phyloP scores from a whole-genome alignment of 1,139 yeast genomes.

The Sugiyamaella paludigena region DNA sequence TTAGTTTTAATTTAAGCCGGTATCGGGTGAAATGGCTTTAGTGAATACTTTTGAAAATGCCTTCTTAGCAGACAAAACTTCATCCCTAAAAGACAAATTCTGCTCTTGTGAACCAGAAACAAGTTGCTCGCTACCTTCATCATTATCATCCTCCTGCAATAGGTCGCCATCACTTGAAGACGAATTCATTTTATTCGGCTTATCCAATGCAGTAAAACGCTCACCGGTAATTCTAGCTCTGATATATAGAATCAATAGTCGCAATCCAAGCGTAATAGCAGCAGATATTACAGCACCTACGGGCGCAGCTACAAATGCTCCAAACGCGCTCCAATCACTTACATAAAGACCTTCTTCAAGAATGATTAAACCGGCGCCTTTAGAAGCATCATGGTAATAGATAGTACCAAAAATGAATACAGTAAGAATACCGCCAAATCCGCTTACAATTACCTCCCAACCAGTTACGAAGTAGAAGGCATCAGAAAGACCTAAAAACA shows the following conservation, averaged over 20 bases:
- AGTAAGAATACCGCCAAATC: constrained; percentile 73
- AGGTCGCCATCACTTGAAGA: too few species aligned
- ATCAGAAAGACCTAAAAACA: constrained; percentile 74
- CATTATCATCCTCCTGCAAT: not conserved
- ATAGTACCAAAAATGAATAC: constrained; percentile 83
- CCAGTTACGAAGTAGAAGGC: constrained; percentile 66
- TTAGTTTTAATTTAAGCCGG: not conserved
- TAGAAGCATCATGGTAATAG: constrained; percentile 65
- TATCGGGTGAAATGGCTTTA: not conserved
- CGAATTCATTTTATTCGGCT: constrained; percentile 33
- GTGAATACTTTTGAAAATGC: constrained; percentile 6
- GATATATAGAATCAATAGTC: constrained; percentile 45
- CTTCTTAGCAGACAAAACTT: constrained; percentile 4
- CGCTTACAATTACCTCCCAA: constrained; percentile 78
- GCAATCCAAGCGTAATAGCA: constrained; percentile 48
- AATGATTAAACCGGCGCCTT: constrained; percentile 75
- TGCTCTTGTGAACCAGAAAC: constrained; percentile 4
- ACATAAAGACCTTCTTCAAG: constrained; percentile 77
- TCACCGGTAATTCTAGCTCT: constrained; percentile 43
- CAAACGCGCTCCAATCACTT: constrained; percentile 92
- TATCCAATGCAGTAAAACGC: constrained; percentile 58
- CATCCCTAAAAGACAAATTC: constrained; percentile 6
- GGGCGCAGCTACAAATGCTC: constrained; percentile 91
- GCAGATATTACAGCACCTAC: constrained; percentile 70
- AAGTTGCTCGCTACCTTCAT: not conserved